Conservation (phyloP, 495 filamentous ascomycete genomes). For the Xylaria sp. region DNA sequence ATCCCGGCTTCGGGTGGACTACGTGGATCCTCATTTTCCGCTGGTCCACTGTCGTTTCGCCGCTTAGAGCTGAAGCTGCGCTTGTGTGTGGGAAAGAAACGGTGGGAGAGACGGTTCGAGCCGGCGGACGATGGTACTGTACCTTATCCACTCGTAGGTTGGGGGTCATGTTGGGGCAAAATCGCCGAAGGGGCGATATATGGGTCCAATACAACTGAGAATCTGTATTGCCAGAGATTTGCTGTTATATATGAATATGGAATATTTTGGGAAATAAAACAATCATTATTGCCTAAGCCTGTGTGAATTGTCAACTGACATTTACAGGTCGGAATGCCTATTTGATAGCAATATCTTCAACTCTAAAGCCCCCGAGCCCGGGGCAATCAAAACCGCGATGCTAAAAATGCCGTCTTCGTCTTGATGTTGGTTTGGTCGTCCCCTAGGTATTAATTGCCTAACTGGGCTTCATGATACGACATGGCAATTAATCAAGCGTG, state of each 20-base stretch:
- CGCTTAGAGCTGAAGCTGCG: too few relatives aligned
- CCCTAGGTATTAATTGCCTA: too few relatives aligned
- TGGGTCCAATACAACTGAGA: background rate
- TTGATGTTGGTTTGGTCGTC: too few relatives aligned
- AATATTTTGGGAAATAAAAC: background rate
- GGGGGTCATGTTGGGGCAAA: background rate
- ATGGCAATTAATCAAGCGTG: too few relatives aligned
- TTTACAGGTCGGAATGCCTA: too few relatives aligned
- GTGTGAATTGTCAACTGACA: too few relatives aligned
- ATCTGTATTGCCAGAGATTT: background rate
- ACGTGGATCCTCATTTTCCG: slow-evolving; percentile 1
- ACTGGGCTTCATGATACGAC: too few relatives aligned
- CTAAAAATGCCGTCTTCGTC: too few relatives aligned
- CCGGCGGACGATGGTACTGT: background rate
- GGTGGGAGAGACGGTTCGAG: background rate
- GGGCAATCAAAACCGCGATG: too few relatives aligned
- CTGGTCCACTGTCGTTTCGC: background rate
- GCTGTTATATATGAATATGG: background rate
- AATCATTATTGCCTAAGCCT: background rate
- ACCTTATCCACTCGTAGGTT: background rate
- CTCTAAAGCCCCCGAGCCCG: too few relatives aligned
- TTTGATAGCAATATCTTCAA: too few relatives aligned
- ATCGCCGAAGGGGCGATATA: background rate
- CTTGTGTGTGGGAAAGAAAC: background rate
- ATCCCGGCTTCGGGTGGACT: slow-evolving; percentile 6